A percentile compares a stretch with the other conserved stretches of the same genome.
Evolutionary conservation across 1,284 basidiomycete species (phyloP).

Genomic region (Coniferiporia sulphurascens): DNA sequence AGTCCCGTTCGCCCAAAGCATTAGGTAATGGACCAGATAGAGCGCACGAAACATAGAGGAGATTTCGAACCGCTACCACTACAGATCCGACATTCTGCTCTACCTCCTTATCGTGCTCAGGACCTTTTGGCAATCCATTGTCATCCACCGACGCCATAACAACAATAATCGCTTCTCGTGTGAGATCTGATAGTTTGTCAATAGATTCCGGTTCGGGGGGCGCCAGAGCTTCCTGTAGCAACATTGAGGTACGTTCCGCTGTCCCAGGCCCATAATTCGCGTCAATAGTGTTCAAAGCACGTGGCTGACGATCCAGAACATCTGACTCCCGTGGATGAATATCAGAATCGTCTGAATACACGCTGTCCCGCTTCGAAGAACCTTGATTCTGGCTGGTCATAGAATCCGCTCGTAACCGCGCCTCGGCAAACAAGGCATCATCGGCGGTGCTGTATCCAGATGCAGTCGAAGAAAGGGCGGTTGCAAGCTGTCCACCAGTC

Average conservation of each 20-base stretch:
- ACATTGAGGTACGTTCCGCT: conserved; percentile 61
- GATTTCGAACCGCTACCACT: conserved; percentile 67
- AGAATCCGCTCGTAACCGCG: conserved; percentile 35
- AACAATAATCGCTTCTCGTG: conserved; percentile 55
- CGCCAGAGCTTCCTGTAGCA: conserved; percentile 56
- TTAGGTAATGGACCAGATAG: conserved; percentile 58
- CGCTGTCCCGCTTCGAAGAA: conserved; percentile 48
- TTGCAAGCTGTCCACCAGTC: conserved; percentile 5
- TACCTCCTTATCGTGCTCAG: conserved; percentile 53
- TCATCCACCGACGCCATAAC: conserved; percentile 59
- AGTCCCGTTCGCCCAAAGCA: conserved; percentile 48
- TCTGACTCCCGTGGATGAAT: conserved; percentile 53
- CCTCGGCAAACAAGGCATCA: conserved; percentile 23
- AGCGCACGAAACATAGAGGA: conserved; percentile 66
- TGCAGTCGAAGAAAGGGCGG: conserved; percentile 9
- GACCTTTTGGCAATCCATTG: conserved; percentile 36
- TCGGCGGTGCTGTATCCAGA: conserved; percentile 7
- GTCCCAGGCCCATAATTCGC: conserved; percentile 35
- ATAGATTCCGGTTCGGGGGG: conserved; percentile 54
- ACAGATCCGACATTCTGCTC: conserved; percentile 59
- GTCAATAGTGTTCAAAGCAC: conserved; percentile 14
- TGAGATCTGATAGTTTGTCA: conserved; percentile 52
- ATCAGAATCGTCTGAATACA: conserved; percentile 75
- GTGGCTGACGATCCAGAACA: conserved; percentile 20
- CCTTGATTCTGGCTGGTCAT: conserved; percentile 32